Conservation (phyloP, 176 grass and related monocot genomes). For the Puya raimondii region DNA sequence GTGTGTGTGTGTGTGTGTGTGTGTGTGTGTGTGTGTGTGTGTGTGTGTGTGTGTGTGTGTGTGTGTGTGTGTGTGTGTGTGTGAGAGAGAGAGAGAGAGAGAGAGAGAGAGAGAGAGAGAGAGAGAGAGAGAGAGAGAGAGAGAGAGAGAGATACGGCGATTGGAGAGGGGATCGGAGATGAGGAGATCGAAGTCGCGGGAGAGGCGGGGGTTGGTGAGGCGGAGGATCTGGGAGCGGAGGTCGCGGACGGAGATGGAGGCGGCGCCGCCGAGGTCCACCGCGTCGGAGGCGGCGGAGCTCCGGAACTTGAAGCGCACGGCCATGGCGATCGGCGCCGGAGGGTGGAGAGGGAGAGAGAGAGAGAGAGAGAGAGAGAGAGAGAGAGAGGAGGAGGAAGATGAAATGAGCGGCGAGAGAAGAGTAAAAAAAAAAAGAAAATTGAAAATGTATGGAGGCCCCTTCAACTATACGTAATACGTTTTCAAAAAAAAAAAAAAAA, state of each 20-base stretch:
- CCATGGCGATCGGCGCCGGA: slow-evolving; percentile 1
- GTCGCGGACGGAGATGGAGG: slow-evolving; percentile 18
- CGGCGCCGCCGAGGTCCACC: slow-evolving; percentile 9
- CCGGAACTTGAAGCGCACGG: slow-evolving; percentile 20
- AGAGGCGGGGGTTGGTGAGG: not conserved
- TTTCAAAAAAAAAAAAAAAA: too few species aligned
- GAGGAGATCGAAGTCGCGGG: slow-evolving; percentile 16
- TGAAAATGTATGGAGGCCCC: too few species aligned
- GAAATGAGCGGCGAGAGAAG: not conserved
- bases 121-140: not conserved
- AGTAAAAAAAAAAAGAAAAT: not conserved
- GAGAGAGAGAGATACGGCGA: not conserved
- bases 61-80: too few species aligned
- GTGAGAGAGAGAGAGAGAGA: too few species aligned
- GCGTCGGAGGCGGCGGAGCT: slow-evolving; percentile 10
- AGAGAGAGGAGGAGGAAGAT: not conserved
- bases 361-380: slow-evolving; percentile 13
- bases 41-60: too few species aligned
- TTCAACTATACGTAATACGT: too few species aligned
- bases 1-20: too few species aligned
- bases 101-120: too few species aligned
- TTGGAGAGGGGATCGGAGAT: slow-evolving; percentile 10
- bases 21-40: too few species aligned
- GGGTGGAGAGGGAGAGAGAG: not conserved
- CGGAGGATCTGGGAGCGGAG: slow-evolving; percentile 15